Evolutionary conservation across 441 rosid genomes (phyloP), one percentile per base, ranked within the genome.

Genomic region (Lepidium campestre): DNA sequence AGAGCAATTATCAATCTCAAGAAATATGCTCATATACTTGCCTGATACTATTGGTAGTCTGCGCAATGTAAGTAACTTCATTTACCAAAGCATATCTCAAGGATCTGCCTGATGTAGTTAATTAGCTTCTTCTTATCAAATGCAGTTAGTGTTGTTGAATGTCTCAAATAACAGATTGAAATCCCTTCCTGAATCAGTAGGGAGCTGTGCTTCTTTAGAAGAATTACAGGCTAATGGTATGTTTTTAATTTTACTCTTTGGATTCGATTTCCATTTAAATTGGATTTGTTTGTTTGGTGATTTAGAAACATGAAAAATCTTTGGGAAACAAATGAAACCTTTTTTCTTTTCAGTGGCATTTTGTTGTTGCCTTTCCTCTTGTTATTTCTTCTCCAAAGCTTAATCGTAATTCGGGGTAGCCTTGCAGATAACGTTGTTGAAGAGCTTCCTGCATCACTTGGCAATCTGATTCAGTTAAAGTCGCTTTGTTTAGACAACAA

Each of bases 31-130:
- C 70, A 63, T 72, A 15, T 65, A 70, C 83, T 79, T 93, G 88
- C 98, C 97, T 1, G 90, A 88, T 47, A 90, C 98, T 27, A 87
- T 93, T 78, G 98, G 98, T 73, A 93, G 97, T 77, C 74, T 93
- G 77, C 97, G 93, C 67, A 88, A 85, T 80, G 97, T 90, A 78
- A 85, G 98, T 83, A 48, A 29, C 62, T 74, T 25, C 10, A 25
- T 65, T 47, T 56, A 12, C 17, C 52, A 60, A 39, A 68, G 35
- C 25, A 29, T 63, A 47, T 37, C 62, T 72, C 19, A 39, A 45
- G 13, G 57, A 52, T 42, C 53, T 25, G 10, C 36, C 35, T 48
- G 34, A 10, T 3, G 34, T 4, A 61, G 3, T 13, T n/a, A 53
- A 32, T 14, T 11, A 47, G 22, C 4, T 37, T 49, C 55, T 35